A percentile compares a stretch with the other conserved stretches of the same genome.
Evolutionary conservation across 495 filamentous ascomycete species (phyloP).

Genomic region (Trichocladium antarcticum): DNA sequence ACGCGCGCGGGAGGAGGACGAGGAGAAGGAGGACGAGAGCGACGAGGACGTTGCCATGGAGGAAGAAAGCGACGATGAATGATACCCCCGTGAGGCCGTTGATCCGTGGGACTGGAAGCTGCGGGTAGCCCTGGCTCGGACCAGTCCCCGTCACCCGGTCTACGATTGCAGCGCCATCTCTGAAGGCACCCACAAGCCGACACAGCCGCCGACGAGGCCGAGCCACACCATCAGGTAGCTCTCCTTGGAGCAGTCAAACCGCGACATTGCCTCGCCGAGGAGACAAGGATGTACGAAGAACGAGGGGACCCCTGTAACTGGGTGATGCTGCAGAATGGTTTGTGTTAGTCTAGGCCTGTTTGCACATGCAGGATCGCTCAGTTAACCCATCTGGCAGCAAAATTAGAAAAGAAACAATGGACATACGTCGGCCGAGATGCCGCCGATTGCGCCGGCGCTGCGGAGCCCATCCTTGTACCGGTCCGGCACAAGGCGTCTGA

Average conservation of each 20-base stretch:
- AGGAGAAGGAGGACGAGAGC: slow-evolving; percentile 44
- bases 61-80: slow-evolving; percentile 52
- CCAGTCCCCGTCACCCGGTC: not conserved
- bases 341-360: slow-evolving; percentile 37
- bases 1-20: slow-evolving; percentile 55
- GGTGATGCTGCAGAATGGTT: slow-evolving; percentile 58
- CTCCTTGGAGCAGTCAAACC: slow-evolving; percentile 43
- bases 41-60: slow-evolving; percentile 66
- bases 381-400: slow-evolving; percentile 33
- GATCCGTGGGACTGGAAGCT: not conserved
- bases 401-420: slow-evolving; percentile 20
- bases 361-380: slow-evolving; percentile 27
- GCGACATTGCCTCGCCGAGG: slow-evolving; percentile 64
- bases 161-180: slow-evolving; percentile 35
- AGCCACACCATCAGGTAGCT: slow-evolving; percentile 74
- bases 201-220: slow-evolving; percentile 59
- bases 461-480: slow-evolving; percentile 47
- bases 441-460: slow-evolving; percentile 56
- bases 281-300: slow-evolving; percentile 83
- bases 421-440: slow-evolving; percentile 64
- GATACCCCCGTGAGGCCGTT: slow-evolving; percentile 10
- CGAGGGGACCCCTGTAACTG: slow-evolving; percentile 56
- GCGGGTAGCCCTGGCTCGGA: not conserved
- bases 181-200: slow-evolving; percentile 60
- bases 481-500: slow-evolving; percentile 56